These are phyloP conservation scores for thale cress (Arabidopsis thaliana) DNA, from an alignment of 345 rosid species.

Conservation along the genomic window TAIR10.1 NC_003075.7:17823001-17823500, in stretches of 20 bases:
- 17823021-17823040: conserved; percentile 78
- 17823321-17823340: conserved; percentile 86
- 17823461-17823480: conserved; percentile 78
- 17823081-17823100: conserved; percentile 62
- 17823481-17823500: conserved; percentile 99
- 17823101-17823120: conserved; percentile 77
- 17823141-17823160: conserved; percentile 66
- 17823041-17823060: conserved; percentile 63
- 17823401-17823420: conserved; percentile 89
- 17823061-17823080: conserved; percentile 59
- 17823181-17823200: conserved; percentile 66
- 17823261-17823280: conserved; percentile 48
- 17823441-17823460: conserved; percentile 61
- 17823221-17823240: conserved; percentile 49
- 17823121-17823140: conserved; percentile 66
- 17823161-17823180: conserved; percentile 70
- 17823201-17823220: conserved; percentile 58
- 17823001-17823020: conserved; percentile 74
- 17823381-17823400: conserved; percentile 86
- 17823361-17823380: conserved; percentile 88
- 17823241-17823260: conserved; percentile 45
- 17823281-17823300: conserved; percentile 67
- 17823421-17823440: conserved; percentile 88
- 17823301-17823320: conserved; percentile 95
- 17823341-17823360: conserved; percentile 87